Base-by-base conservation (phyloP, 2,329 filamentous ascomycete genomes). In the Gliomastix tumulicola region DNA sequence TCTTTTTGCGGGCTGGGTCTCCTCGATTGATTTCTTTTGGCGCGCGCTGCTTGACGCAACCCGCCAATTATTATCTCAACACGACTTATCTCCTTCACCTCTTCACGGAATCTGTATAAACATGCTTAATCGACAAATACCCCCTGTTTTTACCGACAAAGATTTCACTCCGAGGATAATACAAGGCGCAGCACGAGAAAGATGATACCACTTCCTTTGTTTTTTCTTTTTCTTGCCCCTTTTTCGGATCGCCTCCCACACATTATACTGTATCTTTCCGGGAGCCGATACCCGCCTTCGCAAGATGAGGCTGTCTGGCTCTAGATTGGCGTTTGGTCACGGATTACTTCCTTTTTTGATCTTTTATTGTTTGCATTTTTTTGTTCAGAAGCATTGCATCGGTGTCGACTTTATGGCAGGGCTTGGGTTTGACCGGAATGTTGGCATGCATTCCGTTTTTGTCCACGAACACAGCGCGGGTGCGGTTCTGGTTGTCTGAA, bases 71-170 rank as follows among this genome's bases (percentile, higher is more conserved):
- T 35, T 46, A 45, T 47, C 45, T 36, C 43, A 41, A 48, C 45
- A 44, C 31, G 16, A 16, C 16, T 30, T 10, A 8, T 23, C n/a
- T 30, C 18, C 30, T 27, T 40, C 30, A 31, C 27, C 34, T 38
- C 36, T 28, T 41, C 48, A 49, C 51, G 49, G 53, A 55, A 52
- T 54, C 51, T 69, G 65, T 70, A 69, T 52, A 68, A 70, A 68
- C 59, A 68, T 61, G 56, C 54, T 62, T 62, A 61, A 60, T 64
- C 62, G 56, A 66, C 62, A 68, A 59, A 64, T 55, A 52, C 51
- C 41, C 46, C 46, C n/a, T n/a, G n/a, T 49, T 47, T 50, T 42
- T 39, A 41, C 39, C 54, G 43, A 55, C 50, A 53, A 47, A 49
- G 36, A 37, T 27, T 32, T 47, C 48, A 49, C 41, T 38, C 51